Base-by-base conservation (phyloP, 106 monocot genomes). In the Gastrodia elata region DNA sequence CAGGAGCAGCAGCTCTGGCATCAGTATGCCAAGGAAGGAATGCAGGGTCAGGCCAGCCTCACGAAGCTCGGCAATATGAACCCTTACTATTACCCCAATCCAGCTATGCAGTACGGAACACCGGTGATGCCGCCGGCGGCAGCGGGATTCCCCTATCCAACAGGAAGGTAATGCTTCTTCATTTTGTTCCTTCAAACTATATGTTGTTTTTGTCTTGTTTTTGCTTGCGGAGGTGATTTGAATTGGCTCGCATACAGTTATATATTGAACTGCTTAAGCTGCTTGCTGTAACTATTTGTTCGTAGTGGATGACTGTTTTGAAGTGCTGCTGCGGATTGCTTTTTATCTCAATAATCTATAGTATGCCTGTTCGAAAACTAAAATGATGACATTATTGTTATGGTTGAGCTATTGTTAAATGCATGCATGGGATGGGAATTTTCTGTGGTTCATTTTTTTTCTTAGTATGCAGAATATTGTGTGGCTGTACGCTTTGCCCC, bases 1-100 rank as follows among this genome's bases (percentile, higher is more conserved):
- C 92, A 92, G 75, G 96, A 96, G 73, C 89, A 92, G 59, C 71
- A 76, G 69, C 32, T 90, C 82, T 96, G 96, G 96, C 80, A 88
- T 48, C 85, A 84, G 64, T 92, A 92, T 75, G 78, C 82, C 13
- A 49, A 59, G 14, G 71, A 81, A 58, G 92, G 96, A 22, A 96
- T 96, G 96, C 96, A 92, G 59, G 90, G 90, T 25, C 90, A 87
- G 72, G 65, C 38, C 13, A 77, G 77, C 46, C 65, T 82, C 25
- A 67, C 64, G 8, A 89, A 71, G 75, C 65, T 81, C 38, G 74
- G 38, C 34, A 77, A 26, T 22, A 38, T 65, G 28, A 39, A 59
- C 73, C 36, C 3, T 41, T 48, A 75, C 25, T 40, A 6, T 41
- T 48, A 75, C 25, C 70, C 68, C 33, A 81, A 84, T 73, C 69